Evolutionary conservation across 495 filamentous ascomycete species (phyloP), one percentile per base, ranked within the genome.

Genomic region (Xylona heveae): DNA sequence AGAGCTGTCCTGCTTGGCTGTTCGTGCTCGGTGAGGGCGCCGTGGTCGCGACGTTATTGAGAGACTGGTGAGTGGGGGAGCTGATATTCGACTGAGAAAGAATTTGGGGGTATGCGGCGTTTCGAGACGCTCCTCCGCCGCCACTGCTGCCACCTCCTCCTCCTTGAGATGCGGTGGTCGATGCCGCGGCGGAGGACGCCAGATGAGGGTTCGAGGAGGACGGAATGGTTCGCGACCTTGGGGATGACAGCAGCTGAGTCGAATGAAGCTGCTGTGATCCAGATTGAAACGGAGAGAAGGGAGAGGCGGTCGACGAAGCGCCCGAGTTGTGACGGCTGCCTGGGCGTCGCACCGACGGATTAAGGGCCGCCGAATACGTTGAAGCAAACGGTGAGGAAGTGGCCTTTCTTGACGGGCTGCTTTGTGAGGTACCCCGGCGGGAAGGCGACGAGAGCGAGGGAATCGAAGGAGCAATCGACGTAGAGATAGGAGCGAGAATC

Each of bases 401-500:
- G 28, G 57, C 45, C 39, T 54, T 53, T 37, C 53, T 53, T 38
- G 55, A 55, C 43, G 63, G 57, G 35, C 55, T 62, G 33, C 44
- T 52, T 10, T 46, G 49, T 31, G 44, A 42, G 28, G 39, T 43
- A 38, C 30, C 41, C 37, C 51, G 55, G 46, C 55, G 64, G 50
- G 52, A 52, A 48, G 42, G 44, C 46, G 52, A 49, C 41, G 59
- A 51, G 45, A 61, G 49, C 39, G 50, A 38, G 19, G 47, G 48
- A 34, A 49, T 42, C 20, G 60, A 59, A 30, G 53, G 52, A 37
- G 63, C 47, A 40, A 62, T 50, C 31, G 52, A 66, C 39, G 68
- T 71, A 42, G 64, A 61, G 44, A 74, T 59, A 42, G 71, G 68
- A 42, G 70, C 62, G 45, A 74, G 58, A 44, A 62, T 65, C 52